These are phyloP conservation scores for Chaetomium strumarium DNA, from an alignment of 2,329 filamentous ascomycete genomes.

Conservation along the genomic window DNA sequence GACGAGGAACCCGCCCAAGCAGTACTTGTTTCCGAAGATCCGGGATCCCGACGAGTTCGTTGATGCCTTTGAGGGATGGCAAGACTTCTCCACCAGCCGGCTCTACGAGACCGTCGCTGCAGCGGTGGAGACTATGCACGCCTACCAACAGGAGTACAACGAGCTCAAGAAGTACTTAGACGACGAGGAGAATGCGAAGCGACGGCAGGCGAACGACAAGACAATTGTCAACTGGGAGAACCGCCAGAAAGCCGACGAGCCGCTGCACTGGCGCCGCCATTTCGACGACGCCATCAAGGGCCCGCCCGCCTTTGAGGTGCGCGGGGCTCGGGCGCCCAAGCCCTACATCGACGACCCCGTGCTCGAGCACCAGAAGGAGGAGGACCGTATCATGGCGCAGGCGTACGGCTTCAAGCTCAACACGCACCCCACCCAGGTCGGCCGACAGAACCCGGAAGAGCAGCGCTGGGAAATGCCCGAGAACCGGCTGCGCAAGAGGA, in stretches of 20 bases:
- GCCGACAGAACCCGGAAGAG: slow-evolving; percentile 52
- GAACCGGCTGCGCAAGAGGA: slow-evolving; percentile 50
- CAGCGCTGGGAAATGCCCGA: slow-evolving; percentile 52
- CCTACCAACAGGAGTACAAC: slow-evolving; percentile 52
- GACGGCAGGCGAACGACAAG: slow-evolving; percentile 44
- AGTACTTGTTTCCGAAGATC: slow-evolving; percentile 45
- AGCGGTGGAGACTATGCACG: slow-evolving; percentile 40
- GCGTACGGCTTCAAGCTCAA: slow-evolving; percentile 59
- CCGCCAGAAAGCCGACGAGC: slow-evolving; percentile 27
- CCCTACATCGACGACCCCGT: slow-evolving; percentile 38
- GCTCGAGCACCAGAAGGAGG: slow-evolving; percentile 40
- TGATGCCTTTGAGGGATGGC: slow-evolving; percentile 43
- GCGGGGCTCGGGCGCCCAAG: slow-evolving; percentile 45
- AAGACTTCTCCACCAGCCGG: slow-evolving; percentile 43
- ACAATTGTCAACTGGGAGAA: slow-evolving; percentile 32
- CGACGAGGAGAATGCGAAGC: slow-evolving; percentile 51
- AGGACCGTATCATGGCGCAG: slow-evolving; percentile 54
- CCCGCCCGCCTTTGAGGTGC: slow-evolving; percentile 44
- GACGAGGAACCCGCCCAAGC: slow-evolving; percentile 26
- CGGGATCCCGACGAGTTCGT: slow-evolving; percentile 45
- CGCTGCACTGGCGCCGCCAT: slow-evolving; percentile 21
- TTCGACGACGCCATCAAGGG: slow-evolving; percentile 38
- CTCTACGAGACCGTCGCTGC: slow-evolving; percentile 41
- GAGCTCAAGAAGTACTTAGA: slow-evolving; percentile 46
- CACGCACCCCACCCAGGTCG: slow-evolving; percentile 50